Base-by-base conservation (phyloP, 805 yeast genomes). In the Candida tallmaniae region DNA sequence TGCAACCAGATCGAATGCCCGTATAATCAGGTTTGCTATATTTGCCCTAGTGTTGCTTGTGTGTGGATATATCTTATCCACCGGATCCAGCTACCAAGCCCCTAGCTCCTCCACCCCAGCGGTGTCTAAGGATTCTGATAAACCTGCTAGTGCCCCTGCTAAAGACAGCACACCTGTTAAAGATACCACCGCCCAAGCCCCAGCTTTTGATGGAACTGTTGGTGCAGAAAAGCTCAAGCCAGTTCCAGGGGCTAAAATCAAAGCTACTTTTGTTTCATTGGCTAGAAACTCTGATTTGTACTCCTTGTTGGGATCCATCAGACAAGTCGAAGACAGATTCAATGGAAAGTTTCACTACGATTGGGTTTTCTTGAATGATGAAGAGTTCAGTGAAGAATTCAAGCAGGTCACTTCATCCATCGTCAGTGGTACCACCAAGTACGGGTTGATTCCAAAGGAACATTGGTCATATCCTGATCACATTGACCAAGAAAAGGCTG, bases 291-390 rank as follows among this genome's bases (percentile, higher is more conserved):
- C 64, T n/a, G 95, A 85, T 53, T 56, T 85, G 37, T 68, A 74
- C 62, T 70, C 71, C 17, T 60, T 85, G 34, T 61, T 76, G 29
- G 73, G 66, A 21, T 78, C 94, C 6, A 82, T 85, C 40, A 71
- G 85, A 56, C 74, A 80, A 31, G 74, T 89, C 35, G 97, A 90
- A 62, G 97, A 88, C 58, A 70, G 96, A 43, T 90, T 93, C 70
- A 90, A 90, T 67, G 55, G 63, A 12, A 72, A 83, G 31, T 89
- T 64, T 63, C 72, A 83, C 44, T 90, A 90, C 54, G 97, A 94
- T 48, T 90, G 97, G 97, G 93, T 88, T 18, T 93, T 90, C 58
- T 69, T 90, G 49, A 90, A 90, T 58, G 96, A 90, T 56, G 87
- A 80, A 38, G 81, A 73, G 31, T 93, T 90, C 62, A 69, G 76